phyloP scores from a whole-genome alignment of 768 basidiomycete genomes.

The Russula sp. region DNA sequence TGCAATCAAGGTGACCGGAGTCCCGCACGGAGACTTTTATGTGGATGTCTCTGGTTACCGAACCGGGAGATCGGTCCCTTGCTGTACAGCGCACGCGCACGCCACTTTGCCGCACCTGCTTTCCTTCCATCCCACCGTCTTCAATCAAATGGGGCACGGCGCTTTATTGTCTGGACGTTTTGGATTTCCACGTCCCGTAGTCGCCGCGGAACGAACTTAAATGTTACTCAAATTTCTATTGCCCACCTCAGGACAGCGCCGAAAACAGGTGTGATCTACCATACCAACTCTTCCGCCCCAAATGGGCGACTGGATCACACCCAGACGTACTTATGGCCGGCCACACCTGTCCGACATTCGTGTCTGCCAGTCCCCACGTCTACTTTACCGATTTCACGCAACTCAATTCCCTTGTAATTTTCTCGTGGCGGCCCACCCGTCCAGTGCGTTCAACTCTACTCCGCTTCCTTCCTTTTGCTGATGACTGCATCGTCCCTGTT shows the following conservation, averaged over 20 bases:
- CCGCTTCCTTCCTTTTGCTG: not conserved
- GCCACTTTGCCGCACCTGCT: not conserved
- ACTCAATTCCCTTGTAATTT: not conserved
- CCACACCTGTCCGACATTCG: slow-evolving; percentile 8
- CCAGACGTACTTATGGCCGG: slow-evolving; percentile 14
- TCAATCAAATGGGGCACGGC: slow-evolving; percentile 14
- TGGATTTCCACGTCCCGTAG: slow-evolving; percentile 7
- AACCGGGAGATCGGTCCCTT: slow-evolving; percentile 8
- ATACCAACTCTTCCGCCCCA: slow-evolving; percentile 8
- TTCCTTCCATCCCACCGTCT: slow-evolving; percentile 9
- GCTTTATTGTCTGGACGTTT: slow-evolving; percentile 14
- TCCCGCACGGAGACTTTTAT: slow-evolving; percentile 2
- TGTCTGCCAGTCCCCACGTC: slow-evolving; percentile 13
- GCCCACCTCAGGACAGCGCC: slow-evolving; percentile 8
- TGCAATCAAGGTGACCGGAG: slow-evolving; percentile 4
- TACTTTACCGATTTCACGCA: not conserved
- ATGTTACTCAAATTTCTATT: slow-evolving; percentile 6
- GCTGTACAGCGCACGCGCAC: not conserved
- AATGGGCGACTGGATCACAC: slow-evolving; percentile 17
- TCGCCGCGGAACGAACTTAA: slow-evolving; percentile 15
- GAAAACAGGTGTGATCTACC: slow-evolving; percentile 16
- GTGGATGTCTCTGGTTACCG: slow-evolving; percentile 4
- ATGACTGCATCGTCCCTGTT: not conserved
- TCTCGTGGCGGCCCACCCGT: not conserved
- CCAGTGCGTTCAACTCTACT: not conserved